Evolutionary conservation across 331 rosid species (phyloP).

Genomic region (Quercus phellos): DNA sequence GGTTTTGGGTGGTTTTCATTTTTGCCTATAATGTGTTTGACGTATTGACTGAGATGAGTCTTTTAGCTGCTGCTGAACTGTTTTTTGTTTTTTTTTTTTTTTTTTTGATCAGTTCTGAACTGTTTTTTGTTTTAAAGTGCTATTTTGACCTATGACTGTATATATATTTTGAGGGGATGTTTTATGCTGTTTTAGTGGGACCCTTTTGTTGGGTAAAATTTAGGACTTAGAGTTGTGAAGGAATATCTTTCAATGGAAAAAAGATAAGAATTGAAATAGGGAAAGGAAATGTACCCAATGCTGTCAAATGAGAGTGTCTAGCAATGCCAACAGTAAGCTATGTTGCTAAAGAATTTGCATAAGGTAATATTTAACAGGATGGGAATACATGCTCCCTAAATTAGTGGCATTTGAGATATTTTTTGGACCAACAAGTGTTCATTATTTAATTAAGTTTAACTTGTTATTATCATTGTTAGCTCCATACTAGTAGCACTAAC

Average conservation of each 20-base stretch:
- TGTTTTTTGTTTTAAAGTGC: background rate
- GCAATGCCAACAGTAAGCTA: background rate
- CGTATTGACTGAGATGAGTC: background rate
- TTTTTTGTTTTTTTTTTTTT: background rate
- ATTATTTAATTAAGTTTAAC: background rate
- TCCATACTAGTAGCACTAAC: background rate
- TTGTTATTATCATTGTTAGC: background rate
- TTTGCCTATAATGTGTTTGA: constrained; percentile 15
- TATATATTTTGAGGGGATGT: background rate
- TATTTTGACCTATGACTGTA: background rate
- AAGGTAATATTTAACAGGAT: no score
- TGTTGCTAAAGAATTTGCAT: background rate
- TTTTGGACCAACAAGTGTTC: background rate
- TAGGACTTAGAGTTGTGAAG: background rate
- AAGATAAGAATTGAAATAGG: background rate
- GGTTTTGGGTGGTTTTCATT: background rate
- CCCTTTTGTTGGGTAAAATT: background rate
- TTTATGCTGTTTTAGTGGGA: background rate
- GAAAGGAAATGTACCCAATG: background rate
- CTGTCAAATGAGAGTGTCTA: background rate
- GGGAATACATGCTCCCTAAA: no score
- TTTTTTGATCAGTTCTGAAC: background rate
- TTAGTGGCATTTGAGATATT: background rate
- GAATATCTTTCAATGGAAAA: background rate
- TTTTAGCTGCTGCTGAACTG: background rate